phyloP scores from a whole-genome alignment of 1,139 yeast genomes.

The Arxiozyma bovina region DNA sequence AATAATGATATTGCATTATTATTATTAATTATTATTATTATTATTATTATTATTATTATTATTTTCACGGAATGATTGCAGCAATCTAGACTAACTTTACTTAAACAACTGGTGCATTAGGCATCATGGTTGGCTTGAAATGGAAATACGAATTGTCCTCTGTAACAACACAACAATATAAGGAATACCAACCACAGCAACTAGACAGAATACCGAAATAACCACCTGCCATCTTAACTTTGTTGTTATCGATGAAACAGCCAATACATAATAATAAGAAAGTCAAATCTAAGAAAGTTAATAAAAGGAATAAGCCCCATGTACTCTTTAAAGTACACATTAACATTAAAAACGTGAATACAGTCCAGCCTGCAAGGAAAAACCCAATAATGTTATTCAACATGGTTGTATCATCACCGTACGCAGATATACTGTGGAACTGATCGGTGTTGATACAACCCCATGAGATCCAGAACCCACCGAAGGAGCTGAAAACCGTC shows the following conservation, averaged over 20 bases:
- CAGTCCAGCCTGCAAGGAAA: slow-evolving; percentile 56
- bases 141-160: slow-evolving; percentile 52
- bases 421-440: slow-evolving; percentile 48
- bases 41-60: too few species aligned
- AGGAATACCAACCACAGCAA: slow-evolving; percentile 52
- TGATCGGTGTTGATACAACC: slow-evolving; percentile 49
- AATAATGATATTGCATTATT: too few species aligned
- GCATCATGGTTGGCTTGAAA: slow-evolving; percentile 51
- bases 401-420: slow-evolving; percentile 35
- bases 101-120: slow-evolving; percentile 32
- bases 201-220: slow-evolving; percentile 56
- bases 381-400: slow-evolving; percentile 49
- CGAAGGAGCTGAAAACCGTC: slow-evolving; percentile 59
- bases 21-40: too few species aligned
- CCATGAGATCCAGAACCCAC: slow-evolving; percentile 67
- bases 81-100: too few species aligned
- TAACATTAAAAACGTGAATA: slow-evolving; percentile 52
- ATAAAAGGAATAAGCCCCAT: slow-evolving; percentile 47
- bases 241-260: slow-evolving; percentile 40
- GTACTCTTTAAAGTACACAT: slow-evolving; percentile 57
- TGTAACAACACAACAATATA: slow-evolving; percentile 64
- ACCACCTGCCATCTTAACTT: slow-evolving; percentile 59
- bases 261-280: slow-evolving; percentile 52
- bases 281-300: slow-evolving; percentile 47
- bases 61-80: too few species aligned